Evolutionary conservation across 2,329 filamentous ascomycete genomes (phyloP), one percentile per base, ranked within the genome.

Genomic region (Orbilia quercus): DNA sequence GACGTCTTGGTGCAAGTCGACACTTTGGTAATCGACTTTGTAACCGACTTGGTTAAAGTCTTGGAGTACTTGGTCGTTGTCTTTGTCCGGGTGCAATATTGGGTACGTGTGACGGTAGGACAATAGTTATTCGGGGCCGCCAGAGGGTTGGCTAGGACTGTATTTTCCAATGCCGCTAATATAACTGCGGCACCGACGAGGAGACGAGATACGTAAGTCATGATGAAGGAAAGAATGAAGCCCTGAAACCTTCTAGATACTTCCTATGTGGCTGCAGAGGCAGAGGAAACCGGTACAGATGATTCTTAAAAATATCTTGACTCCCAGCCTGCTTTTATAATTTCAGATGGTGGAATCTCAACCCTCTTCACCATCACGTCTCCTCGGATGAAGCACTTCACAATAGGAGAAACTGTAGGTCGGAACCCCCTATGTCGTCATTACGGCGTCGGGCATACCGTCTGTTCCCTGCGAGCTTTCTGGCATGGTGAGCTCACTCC

Each of bases 191-290:
- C 28, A 22, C 25, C 31, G 16, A 54, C 50, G n/a, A 54, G 50
- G 16, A 54, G n/a, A 22, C 50, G 50, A 54, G 50, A 54, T 18
- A 54, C n/a, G 38, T 54, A 54, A 20, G 50, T 16, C 50, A 54
- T 54, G 12, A 38, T 54, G n/a, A 18, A 34, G 14, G 4, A 53
- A 18, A 34, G 1, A 25, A 16, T 2, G 42, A 20, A 45, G 20
- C 7, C 20, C 16, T 20, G 20, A 20, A 45, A 3, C 14, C 38
- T 45, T 3, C 7, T 45, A 45, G 4, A 45, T 45, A 4, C 16
- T 22, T 45, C 20, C 7, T 22, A 45, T 9, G 20, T 9, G 42
- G 7, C n/a, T n/a, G 4, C 16, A 18, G 38, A 42, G 38, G 38
- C 11, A 18, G 38, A 42, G 38, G 14, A n/a, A 42, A 42, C 38